Evolutionary conservation across 768 basidiomycete species (phyloP).

Genomic region (Suillus clintonianus): DNA sequence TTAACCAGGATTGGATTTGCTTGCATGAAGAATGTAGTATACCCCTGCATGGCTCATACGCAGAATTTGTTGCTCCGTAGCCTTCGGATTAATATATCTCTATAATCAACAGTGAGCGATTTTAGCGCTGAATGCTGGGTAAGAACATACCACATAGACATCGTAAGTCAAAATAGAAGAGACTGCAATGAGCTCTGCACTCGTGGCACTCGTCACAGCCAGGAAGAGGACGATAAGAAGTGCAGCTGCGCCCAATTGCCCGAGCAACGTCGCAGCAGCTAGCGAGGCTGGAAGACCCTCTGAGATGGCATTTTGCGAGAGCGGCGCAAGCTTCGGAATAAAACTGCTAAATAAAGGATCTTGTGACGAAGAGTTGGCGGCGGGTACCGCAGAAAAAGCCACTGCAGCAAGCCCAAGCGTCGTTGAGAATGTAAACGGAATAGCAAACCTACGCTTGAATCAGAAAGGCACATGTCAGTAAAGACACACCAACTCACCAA

Average conservation of each 20-base stretch:
- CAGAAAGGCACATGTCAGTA: not conserved
- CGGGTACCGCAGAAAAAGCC: constrained; percentile 59
- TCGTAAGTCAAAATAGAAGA: constrained; percentile 85
- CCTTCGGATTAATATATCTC: constrained; percentile 80
- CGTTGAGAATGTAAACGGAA: constrained; percentile 85
- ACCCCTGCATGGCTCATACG: constrained; percentile 70
- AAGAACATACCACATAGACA: constrained; percentile 63
- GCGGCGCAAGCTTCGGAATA: constrained; percentile 41
- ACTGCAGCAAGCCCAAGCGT: constrained; percentile 87
- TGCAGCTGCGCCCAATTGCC: constrained; percentile 76
- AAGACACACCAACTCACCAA: constrained; percentile 51
- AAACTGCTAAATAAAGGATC: constrained; percentile 52
- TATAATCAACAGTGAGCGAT: constrained; percentile 20
- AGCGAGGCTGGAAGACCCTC: constrained; percentile 89
- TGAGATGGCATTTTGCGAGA: constrained; percentile 67
- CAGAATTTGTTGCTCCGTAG: constrained; percentile 74
- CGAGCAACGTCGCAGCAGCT: constrained; percentile 80
- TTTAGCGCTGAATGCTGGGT: not conserved
- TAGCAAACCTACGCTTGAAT: constrained; percentile 60
- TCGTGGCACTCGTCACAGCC: constrained; percentile 83
- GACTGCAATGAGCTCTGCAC: constrained; percentile 91
- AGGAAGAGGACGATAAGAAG: constrained; percentile 83
- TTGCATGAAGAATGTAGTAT: constrained; percentile 15
- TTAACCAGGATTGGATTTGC: not conserved
- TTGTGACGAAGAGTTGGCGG: constrained; percentile 24